phyloP scores from a whole-genome alignment of 352 stramenopile species.

The Globisporangium splendens region DNA sequence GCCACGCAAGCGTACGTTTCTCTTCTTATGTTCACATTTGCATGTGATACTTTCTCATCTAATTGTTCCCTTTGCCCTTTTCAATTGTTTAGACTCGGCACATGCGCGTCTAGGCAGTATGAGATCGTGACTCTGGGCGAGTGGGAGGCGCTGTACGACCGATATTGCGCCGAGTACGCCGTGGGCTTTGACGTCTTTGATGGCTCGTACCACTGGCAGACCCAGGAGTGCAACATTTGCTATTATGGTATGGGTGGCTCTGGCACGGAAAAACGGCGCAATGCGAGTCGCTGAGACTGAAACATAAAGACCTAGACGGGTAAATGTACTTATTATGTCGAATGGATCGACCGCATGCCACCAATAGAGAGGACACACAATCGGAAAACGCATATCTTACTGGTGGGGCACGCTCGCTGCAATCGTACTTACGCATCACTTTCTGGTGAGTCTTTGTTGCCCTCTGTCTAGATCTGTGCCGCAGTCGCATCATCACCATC shows the following conservation, averaged over 20 bases:
- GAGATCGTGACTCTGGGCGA: constrained; percentile 82
- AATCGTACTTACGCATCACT: not conserved
- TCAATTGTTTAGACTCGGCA: constrained; percentile 51
- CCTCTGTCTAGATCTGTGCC: too few relatives aligned
- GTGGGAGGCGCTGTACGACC: constrained; percentile 78
- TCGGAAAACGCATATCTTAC: constrained; percentile 4
- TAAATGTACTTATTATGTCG: not conserved
- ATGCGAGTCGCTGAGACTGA: constrained; percentile 29
- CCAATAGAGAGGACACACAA: constrained; percentile 2
- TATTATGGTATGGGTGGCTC: constrained; percentile 63
- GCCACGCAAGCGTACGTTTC: constrained; percentile 62
- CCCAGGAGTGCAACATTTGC: constrained; percentile 74
- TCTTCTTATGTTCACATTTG: not conserved
- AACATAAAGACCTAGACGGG: constrained; percentile 2
- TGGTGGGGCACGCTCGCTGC: not conserved
- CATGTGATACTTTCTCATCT: not conserved
- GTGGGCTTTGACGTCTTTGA: constrained; percentile 79
- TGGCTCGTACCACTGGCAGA: constrained; percentile 82
- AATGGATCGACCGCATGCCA: not conserved
- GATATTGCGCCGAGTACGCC: constrained; percentile 77
- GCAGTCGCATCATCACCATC: too few relatives aligned
- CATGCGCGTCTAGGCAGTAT: constrained; percentile 63
- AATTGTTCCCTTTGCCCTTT: constrained; percentile 1
- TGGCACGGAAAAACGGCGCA: constrained; percentile 39
- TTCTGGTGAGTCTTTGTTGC: too few relatives aligned